Conservation (phyloP, 306 rosid genomes). For the Malus sylvestris region DNA sequence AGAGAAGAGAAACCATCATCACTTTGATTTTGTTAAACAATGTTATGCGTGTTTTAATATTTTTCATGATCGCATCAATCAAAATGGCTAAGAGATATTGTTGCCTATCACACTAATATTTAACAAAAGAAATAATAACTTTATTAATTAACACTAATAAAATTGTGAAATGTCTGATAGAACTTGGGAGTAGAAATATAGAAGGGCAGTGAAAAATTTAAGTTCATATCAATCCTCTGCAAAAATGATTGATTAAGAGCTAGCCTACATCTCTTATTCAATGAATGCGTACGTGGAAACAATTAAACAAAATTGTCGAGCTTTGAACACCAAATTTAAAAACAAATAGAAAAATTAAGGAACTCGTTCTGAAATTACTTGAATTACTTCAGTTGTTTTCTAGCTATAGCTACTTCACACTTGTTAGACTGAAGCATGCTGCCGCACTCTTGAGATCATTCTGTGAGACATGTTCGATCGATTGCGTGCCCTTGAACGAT, state of each 20-base stretch:
- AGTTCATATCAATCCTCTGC: neutral
- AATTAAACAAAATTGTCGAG: neutral
- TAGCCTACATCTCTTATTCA: neutral
- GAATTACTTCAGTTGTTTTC: neutral
- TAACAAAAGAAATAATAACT: neutral
- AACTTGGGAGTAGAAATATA: neutral
- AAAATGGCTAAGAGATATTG: no score
- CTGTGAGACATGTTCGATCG: conserved; percentile 9
- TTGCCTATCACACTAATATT: no score
- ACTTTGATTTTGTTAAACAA: no score
- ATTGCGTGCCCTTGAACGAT: conserved; percentile 8
- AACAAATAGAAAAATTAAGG: neutral
- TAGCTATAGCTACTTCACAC: conserved; percentile 7
- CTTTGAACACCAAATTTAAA: neutral
- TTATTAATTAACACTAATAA: neutral
- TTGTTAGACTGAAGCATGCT: conserved; percentile 28
- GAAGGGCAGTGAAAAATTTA: neutral
- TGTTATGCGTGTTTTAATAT: no score
- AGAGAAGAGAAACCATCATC: no score
- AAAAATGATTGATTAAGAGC: neutral
- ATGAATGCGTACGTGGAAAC: neutral
- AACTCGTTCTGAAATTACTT: neutral
- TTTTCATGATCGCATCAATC: no score
- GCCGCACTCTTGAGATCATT: conserved; percentile 35
- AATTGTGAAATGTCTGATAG: neutral